Evolutionary conservation across 345 rosid species (phyloP).

Genomic region (Viola odorata): DNA sequence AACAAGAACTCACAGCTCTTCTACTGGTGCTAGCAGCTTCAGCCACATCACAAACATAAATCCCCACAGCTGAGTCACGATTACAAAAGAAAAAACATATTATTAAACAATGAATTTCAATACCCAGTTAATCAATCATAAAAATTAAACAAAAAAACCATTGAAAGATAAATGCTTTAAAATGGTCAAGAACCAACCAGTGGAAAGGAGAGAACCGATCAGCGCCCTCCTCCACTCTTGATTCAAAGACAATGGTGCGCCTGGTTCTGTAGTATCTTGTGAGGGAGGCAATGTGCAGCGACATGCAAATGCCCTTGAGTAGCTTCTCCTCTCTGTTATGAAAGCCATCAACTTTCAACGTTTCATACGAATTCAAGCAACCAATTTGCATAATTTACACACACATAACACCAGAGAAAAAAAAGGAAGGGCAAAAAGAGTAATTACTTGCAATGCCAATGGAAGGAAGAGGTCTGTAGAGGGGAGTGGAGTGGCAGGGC

Average conservation of each 20-base stretch:
- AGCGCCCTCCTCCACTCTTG: constrained; percentile 54
- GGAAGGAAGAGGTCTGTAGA: constrained; percentile 23
- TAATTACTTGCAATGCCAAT: constrained; percentile 12
- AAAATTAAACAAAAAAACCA: background rate
- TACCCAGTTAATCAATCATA: background rate
- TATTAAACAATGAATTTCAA: background rate
- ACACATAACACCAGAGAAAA: background rate
- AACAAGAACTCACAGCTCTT: constrained; percentile 66
- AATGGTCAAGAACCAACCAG: constrained; percentile 33
- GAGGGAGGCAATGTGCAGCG: constrained; percentile 45
- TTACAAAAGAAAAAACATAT: background rate
- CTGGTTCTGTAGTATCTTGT: constrained; percentile 21
- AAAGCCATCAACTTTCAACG: background rate
- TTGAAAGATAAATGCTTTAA: background rate
- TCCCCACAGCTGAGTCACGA: constrained; percentile 45
- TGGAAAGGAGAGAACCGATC: constrained; percentile 46
- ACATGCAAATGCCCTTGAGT: constrained; percentile 19
- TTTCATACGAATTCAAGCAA: background rate
- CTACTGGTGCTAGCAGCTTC: constrained; percentile 90
- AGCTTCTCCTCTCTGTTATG: constrained; percentile 37
- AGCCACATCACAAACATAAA: constrained; percentile 42
- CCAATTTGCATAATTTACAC: background rate
- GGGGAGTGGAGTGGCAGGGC: constrained; percentile 15
- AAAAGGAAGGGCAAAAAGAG: background rate
- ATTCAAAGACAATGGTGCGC: constrained; percentile 11